Base-by-base conservation (phyloP, 164 flowering plant genomes). In the Kingdonia uniflora region DNA sequence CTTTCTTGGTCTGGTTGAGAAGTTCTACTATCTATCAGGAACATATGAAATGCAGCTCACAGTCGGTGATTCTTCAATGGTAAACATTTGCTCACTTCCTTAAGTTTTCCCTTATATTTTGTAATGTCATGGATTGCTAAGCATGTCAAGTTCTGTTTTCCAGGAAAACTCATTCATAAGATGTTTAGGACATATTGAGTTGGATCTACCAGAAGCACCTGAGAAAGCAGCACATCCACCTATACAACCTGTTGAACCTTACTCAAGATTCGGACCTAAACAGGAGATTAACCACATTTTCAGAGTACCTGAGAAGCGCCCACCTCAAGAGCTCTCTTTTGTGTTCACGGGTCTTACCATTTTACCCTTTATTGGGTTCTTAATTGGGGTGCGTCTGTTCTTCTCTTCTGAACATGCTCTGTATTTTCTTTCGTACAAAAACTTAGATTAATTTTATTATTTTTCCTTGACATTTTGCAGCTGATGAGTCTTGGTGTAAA, bases 11-110 rank as follows among this genome's bases (percentile, higher is more conserved):
- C 77, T 94, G 59, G 99, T 94, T 51, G 97, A 85, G 64, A 89
- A 81, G 71, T 74, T 94, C 19, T 94, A 70, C 76, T 89, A 94
- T 68, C 84, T 94, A 26, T 94, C 99, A 1, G 99, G 99, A 38
- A 76, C 56, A 75, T 94, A 94, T 64, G 83, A 79, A 46, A 70
- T 89, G 68, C 77, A 89, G 70, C 85, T 94, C 16, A 71, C 89
- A 26, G 79, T 94, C 62, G 99, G 99, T 40, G 99, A 94, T 70
- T 72, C 95, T 65, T 80, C 66, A 41, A 94, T 89, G 99, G 99
- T 89, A 83, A 67, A 53, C 43, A 19, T 40, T 44, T 14, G 14
- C 17, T 49, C 47, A 38, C 24, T 26, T 25, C 35, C 2, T n/a
- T 12, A 24, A 14, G 7, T 14, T 2, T 5, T 41, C 17, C n/a